Evolutionary conservation across 108 stramenopile genomes (phyloP), one percentile per base, ranked within the genome.

Genomic region (Conticribra weissflogii): DNA sequence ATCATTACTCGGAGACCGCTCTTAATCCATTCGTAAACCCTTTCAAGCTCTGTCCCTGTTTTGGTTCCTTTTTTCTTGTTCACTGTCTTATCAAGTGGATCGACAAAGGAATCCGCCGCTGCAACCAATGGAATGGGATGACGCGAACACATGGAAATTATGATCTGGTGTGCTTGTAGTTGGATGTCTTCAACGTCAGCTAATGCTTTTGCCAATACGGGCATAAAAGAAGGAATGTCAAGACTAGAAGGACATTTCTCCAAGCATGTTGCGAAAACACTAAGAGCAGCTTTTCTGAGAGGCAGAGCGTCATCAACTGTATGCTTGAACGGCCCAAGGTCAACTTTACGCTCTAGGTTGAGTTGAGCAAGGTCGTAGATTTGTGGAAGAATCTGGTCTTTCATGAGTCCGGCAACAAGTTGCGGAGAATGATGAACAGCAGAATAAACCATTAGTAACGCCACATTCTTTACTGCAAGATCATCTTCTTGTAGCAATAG

Each of bases 261-360:
- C 14, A 99, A 73, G 59, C 93, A 88, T 22, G 96, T 96, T 57
- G 95, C 92, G 55, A 98, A 86, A 57, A 93, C 88, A 22, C 94
- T 87, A 22, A 99, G 83, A 3, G 96, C 76, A 19, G 96, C 89
- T 80, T 99, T 99, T 22, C 98, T 90, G 19, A 99, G 82, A 15
- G 98, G 97, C 17, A 97, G 71, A 14, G 96, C 97, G 52, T 98
- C 97, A 75, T 99, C 98, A 19, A 99, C 97, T 22, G 79, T 95
- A 63, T 98, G 97, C 68, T 94, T 99, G 88, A 99, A 99, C 16
- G 98, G 98, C 15, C 98, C 98, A 44, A 99, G 88, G 73, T 99
- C 96, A 31, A 99, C 93, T 59, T 86, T 85, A 25, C 97, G 83
- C 60, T 96, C 84, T 69, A 96, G 55, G 68, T 95, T 92, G 25